These are phyloP conservation scores for Colletotrichum zoysiae DNA, from an alignment of 2,329 filamentous ascomycete species.

Conservation along the genomic window DNA sequence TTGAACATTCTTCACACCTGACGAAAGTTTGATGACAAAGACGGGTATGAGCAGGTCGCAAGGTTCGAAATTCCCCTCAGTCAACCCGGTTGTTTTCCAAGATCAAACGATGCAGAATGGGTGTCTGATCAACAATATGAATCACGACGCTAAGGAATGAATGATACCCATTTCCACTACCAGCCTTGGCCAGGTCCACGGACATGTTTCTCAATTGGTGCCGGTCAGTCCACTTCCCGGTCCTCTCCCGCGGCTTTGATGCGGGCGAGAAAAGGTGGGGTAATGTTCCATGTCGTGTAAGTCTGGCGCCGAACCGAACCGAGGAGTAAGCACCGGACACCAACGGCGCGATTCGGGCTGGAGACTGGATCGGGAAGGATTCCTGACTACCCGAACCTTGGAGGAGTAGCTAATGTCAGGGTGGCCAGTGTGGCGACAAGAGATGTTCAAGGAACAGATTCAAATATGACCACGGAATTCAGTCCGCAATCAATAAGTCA, in stretches of 20 bases:
- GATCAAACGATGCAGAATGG: not conserved
- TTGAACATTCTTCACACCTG: not conserved
- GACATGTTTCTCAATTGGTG: too few relatives aligned
- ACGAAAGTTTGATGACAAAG: not conserved
- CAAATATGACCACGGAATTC: slow-evolving; percentile 9
- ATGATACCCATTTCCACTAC: not conserved
- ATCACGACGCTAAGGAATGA: not conserved
- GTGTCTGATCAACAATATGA: slow-evolving; percentile 8
- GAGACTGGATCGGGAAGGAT: not conserved
- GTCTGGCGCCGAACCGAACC: slow-evolving; percentile 29
- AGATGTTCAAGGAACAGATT: not conserved
- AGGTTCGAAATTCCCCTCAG: too few relatives aligned
- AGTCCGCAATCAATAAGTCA: not conserved
- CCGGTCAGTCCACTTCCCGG: slow-evolving; percentile 16
- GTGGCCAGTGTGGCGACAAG: not conserved
- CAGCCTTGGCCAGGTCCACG: not conserved
- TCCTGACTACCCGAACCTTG: not conserved
- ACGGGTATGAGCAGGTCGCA: not conserved
- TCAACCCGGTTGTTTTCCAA: not conserved
- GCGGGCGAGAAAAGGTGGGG: slow-evolving; percentile 6
- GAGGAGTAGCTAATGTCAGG: not conserved
- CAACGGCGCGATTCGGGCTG: too few relatives aligned
- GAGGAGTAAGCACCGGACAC: not conserved
- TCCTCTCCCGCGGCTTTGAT: not conserved
- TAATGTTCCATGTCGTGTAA: not conserved